Evolutionary conservation across 352 stramenopile genomes (phyloP).

Genomic region (Blastocystis sp.): DNA sequence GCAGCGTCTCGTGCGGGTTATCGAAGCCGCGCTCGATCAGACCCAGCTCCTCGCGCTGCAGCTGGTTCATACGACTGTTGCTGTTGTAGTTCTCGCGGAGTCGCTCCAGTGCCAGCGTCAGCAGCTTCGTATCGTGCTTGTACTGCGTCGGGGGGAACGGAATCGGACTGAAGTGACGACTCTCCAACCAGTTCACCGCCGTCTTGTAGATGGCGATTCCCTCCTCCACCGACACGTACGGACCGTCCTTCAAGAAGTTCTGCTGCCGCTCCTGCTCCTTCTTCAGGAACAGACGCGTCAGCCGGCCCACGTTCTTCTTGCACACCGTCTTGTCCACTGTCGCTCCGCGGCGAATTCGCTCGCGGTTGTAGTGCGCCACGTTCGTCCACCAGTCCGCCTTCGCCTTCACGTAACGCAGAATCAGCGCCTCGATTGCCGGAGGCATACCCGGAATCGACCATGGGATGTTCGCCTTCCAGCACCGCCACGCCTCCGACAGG

Average conservation of each 20-base stretch:
- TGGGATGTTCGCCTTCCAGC: conserved; percentile 98
- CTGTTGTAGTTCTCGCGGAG: conserved; percentile 96
- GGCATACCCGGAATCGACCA: conserved; percentile 99
- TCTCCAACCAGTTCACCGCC: conserved; percentile 98
- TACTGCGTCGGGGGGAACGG: conserved; percentile 96
- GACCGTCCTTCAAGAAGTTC: conserved; percentile 97
- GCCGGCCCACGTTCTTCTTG: conserved; percentile 92
- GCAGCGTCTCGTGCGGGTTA: conserved; percentile 93
- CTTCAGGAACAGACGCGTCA: conserved; percentile 97
- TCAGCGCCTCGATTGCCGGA: conserved; percentile 98
- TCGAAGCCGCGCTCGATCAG: conserved; percentile 93
- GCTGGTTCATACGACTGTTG: conserved; percentile 91
- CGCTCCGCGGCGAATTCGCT: conserved; percentile 94
- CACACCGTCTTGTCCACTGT: conserved; percentile 99
- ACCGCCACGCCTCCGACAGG: conserved; percentile 92
- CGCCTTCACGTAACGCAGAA: conserved; percentile 96
- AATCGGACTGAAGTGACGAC: conserved; percentile 94
- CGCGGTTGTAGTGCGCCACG: conserved; percentile 98
- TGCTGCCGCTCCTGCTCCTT: conserved; percentile 98
- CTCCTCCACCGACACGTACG: conserved; percentile 95
- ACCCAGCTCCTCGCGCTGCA: conserved; percentile 90
- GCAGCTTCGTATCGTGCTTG: conserved; percentile 99
- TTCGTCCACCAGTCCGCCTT: conserved; percentile 97
- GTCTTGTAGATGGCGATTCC: conserved; percentile 98
- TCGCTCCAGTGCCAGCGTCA: conserved; percentile 94